These are phyloP conservation scores for Suillus luteus DNA, from an alignment of 768 basidiomycete species.

Conservation along the genomic window DNA sequence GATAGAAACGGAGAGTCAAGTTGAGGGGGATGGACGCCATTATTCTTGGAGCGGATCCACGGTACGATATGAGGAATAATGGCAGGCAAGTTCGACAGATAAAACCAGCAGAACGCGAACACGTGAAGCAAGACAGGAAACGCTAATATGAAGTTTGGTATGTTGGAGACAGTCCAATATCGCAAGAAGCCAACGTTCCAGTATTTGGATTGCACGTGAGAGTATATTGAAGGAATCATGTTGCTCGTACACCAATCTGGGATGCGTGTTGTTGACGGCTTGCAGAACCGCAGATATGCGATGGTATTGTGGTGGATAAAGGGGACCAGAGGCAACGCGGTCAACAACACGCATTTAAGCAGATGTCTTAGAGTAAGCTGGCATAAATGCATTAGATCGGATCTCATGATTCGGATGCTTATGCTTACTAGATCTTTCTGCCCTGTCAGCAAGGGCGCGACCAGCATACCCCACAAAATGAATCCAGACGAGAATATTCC, in stretches of 20 bases:
- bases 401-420: neutral
- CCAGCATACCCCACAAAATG: slow-evolving; percentile 69
- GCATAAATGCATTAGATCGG: slow-evolving; percentile 4
- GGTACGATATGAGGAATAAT: slow-evolving; percentile 10
- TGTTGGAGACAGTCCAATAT: slow-evolving; percentile 82
- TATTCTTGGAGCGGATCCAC: slow-evolving; percentile 8
- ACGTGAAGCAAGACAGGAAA: slow-evolving; percentile 65
- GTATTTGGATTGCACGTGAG: slow-evolving; percentile 78
- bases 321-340: slow-evolving; percentile 55
- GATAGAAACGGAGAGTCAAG: slow-evolving; percentile 38
- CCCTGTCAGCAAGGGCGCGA: slow-evolving; percentile 50
- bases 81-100: slow-evolving; percentile 18
- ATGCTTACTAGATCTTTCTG: slow-evolving; percentile 33
- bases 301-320: slow-evolving; percentile 71
- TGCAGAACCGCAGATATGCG: slow-evolving; percentile 73
- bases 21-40: neutral
- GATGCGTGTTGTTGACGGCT: slow-evolving; percentile 16
- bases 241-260: slow-evolving; percentile 63
- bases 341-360: slow-evolving; percentile 42
- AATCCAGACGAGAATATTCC: slow-evolving; percentile 78
- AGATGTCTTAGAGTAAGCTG: slow-evolving; percentile 40
- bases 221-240: slow-evolving; percentile 71
- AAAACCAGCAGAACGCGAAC: slow-evolving; percentile 33
- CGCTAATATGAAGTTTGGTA: slow-evolving; percentile 87
- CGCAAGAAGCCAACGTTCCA: slow-evolving; percentile 86